phyloP scores from a whole-genome alignment of 2,329 filamentous ascomycete species.

The Aspergillus melleus region DNA sequence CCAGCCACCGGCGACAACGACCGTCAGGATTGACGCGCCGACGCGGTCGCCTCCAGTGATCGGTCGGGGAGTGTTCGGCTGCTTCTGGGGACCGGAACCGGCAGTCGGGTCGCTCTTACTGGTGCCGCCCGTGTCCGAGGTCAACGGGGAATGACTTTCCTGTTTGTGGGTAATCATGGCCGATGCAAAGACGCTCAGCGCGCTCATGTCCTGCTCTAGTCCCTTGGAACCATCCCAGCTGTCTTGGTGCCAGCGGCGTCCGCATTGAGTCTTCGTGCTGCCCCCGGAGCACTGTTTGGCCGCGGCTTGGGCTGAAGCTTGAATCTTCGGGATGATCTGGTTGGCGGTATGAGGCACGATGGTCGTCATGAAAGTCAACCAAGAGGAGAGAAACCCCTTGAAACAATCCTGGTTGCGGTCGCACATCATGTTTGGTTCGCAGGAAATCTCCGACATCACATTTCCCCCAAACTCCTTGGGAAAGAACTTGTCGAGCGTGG shows the following conservation, averaged over 20 bases:
- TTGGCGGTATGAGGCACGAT: slow-evolving; percentile 60
- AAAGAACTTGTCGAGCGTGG: slow-evolving; percentile 54
- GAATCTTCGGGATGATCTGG: slow-evolving; percentile 59
- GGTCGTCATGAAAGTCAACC: slow-evolving; percentile 63
- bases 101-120: slow-evolving; percentile 50
- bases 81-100: slow-evolving; percentile 28
- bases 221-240: slow-evolving; percentile 38
- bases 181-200: slow-evolving; percentile 37
- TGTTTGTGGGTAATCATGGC: slow-evolving; percentile 28
- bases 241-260: slow-evolving; percentile 42
- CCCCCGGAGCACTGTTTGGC: slow-evolving; percentile 63
- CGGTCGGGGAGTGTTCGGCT: slow-evolving; percentile 12
- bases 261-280: slow-evolving; percentile 59
- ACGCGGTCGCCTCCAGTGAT: slow-evolving; percentile 38
- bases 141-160: slow-evolving; percentile 40
- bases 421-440: slow-evolving; percentile 63
- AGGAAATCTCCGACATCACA: slow-evolving; percentile 67
- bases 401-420: slow-evolving; percentile 72
- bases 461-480: slow-evolving; percentile 46
- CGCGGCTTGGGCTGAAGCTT: slow-evolving; percentile 60
- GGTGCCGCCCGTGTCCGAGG: slow-evolving; percentile 58
- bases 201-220: slow-evolving; percentile 45
- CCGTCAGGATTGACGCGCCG: slow-evolving; percentile 39
- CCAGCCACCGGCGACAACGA: slow-evolving; percentile 30
- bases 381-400: slow-evolving; percentile 70